Conservation (phyloP, 2,329 filamentous ascomycete genomes). For the Thyridium curvatum region DNA sequence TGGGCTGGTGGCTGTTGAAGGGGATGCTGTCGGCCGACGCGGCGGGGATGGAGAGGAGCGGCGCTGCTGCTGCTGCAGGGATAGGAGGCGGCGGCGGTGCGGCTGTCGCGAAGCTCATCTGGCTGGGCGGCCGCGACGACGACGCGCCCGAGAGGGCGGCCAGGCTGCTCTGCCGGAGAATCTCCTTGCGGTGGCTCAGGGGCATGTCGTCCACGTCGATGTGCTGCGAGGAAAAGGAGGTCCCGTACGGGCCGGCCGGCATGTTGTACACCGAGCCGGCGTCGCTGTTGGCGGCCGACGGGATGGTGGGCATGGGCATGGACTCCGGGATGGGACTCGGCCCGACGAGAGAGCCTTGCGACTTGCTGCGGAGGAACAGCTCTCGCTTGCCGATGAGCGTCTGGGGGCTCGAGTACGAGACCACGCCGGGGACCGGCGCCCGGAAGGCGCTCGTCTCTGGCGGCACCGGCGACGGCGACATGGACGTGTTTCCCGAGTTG, state of each 20-base stretch:
- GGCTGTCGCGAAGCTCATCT: no score
- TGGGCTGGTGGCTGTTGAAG: slow-evolving; percentile 51
- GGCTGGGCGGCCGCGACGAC: not conserved
- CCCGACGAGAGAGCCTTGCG: slow-evolving; percentile 28
- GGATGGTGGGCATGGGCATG: slow-evolving; percentile 12
- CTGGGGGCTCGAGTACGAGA: slow-evolving; percentile 45
- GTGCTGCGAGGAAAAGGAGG: slow-evolving; percentile 4
- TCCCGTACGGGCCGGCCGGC: slow-evolving; percentile 7
- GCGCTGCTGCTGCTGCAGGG: slow-evolving; percentile 7
- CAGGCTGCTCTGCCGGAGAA: slow-evolving; percentile 50
- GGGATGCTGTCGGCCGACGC: slow-evolving; percentile 25
- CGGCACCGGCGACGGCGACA: slow-evolving; percentile 12
- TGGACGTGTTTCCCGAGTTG: slow-evolving; percentile 8
- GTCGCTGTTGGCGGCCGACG: slow-evolving; percentile 27
- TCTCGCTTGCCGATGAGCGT: slow-evolving; percentile 52
- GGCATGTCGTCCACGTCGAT: slow-evolving; percentile 62
- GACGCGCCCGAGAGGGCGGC: slow-evolving; percentile 16
- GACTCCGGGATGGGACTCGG: slow-evolving; percentile 7
- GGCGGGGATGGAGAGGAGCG: slow-evolving; percentile 5
- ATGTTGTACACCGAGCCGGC: slow-evolving; percentile 32
- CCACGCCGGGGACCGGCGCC: slow-evolving; percentile 33
- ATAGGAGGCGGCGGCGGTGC: no score
- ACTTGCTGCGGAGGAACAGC: slow-evolving; percentile 45
- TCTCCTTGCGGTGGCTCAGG: slow-evolving; percentile 58
- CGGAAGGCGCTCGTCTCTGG: slow-evolving; percentile 14